Evolutionary conservation across 305 asterid genomes (phyloP).

Genomic region (Fraxinus paxiana): DNA sequence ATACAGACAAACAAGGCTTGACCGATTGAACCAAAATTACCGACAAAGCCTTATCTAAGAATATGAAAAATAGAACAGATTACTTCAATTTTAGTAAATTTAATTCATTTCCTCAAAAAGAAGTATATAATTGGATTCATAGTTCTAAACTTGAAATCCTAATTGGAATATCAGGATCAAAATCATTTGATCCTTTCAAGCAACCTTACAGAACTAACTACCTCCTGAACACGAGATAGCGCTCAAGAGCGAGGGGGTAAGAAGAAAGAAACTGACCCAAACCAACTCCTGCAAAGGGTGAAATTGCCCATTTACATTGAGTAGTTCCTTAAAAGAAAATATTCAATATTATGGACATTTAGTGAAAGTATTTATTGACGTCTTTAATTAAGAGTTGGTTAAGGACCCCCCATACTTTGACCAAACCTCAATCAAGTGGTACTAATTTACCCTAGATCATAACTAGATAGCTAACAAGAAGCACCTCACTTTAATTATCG

Average conservation of each 20-base stretch:
- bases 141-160: neutral
- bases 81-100: neutral
- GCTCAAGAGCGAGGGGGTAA: neutral
- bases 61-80: neutral
- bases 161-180: neutral
- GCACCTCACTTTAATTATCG: neutral
- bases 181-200: neutral
- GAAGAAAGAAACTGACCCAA: neutral
- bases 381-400: neutral
- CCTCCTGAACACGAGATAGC: neutral
- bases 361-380: neutral
- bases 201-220: neutral
- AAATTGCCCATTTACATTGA: neutral
- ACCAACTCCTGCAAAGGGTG: neutral
- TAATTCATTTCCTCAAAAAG: neutral
- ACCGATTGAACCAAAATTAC: neutral
- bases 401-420: neutral
- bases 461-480: slow-evolving; percentile 12
- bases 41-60: neutral
- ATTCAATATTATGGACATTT: neutral
- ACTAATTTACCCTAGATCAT: slow-evolving; percentile 7
- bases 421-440: slow-evolving; percentile 17
- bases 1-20: neutral
- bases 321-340: neutral
- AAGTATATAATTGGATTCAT: neutral